Evolutionary conservation across 768 basidiomycete genomes (phyloP), one percentile per base, ranked within the genome.

Genomic region (Cystofilobasidium macerans): DNA sequence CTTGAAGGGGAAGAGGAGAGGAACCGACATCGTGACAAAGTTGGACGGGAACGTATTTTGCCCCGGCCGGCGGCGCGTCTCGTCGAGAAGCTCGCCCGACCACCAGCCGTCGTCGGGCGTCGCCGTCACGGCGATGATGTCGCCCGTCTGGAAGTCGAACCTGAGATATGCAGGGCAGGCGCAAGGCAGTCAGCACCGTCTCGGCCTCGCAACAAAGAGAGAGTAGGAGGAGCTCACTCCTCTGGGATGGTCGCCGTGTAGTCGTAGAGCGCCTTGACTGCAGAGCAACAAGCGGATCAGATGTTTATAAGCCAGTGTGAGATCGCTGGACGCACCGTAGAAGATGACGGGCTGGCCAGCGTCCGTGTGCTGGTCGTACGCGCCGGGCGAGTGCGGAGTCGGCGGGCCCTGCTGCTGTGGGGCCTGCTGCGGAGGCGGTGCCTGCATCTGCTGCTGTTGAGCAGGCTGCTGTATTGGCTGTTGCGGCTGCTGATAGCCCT

Each of bases 121-220:
- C 26, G 85, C 82, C 0, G 89, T 93, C 13, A 98, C 93, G 9
- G 92, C 93, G 70, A 98, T 95, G 70, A 95, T 88, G 76, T 98
- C 94, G 2, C 88, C 89, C 26, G 85, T 80, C 73, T 92, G 89
- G 84, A 98, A 97, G 75, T 93, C 88, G 75, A 98, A 97, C 48
- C 48, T 51, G 48, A 48, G 47, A n/a, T n/a, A n/a, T n/a, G n/a
- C n/a, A n/a, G n/a, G n/a, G n/a, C n/a, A n/a, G n/a, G n/a, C n/a
- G n/a, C n/a, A n/a, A n/a, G n/a, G n/a, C n/a, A n/a, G n/a, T n/a
- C n/a, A n/a, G n/a, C n/a, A n/a, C n/a, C n/a, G n/a, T n/a, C n/a
- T n/a, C n/a, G n/a, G n/a, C n/a, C n/a, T n/a, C n/a, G n/a, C n/a
- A n/a, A n/a, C n/a, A n/a, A n/a, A 47, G 45, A 18, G 45, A 47